Evolutionary conservation across 1,139 yeast genomes (phyloP).

Genomic region (Nakaseomyces uthaithaninus): DNA sequence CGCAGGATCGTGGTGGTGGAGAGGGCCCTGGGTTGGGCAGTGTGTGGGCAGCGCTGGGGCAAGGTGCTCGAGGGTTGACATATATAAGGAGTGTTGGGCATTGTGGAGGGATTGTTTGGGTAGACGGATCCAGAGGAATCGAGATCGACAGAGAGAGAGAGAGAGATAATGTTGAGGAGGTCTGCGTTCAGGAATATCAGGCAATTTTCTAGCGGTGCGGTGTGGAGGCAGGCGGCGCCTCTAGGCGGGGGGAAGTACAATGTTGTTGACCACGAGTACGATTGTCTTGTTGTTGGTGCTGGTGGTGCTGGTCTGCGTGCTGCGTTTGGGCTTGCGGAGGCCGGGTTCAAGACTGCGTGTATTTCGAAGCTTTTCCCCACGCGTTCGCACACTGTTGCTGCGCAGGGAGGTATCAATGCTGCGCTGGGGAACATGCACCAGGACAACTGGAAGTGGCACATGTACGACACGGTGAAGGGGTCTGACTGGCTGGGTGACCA

Average conservation of each 20-base stretch:
- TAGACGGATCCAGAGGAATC: too few species aligned
- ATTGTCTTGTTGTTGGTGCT: slow-evolving; percentile 96
- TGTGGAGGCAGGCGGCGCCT: slow-evolving; percentile 4
- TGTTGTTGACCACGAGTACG: slow-evolving; percentile 93
- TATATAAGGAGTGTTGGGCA: neutral
- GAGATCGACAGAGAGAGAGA: neutral
- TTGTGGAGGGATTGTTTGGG: too few species aligned
- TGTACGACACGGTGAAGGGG: slow-evolving; percentile 98
- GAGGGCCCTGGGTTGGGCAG: too few species aligned
- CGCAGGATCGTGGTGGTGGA: too few species aligned
- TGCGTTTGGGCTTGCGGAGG: slow-evolving; percentile 94
- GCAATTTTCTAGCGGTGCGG: slow-evolving; percentile 2
- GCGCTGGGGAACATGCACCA: slow-evolving; percentile 94
- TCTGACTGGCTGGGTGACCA: slow-evolving; percentile 99
- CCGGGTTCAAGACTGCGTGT: slow-evolving; percentile 97
- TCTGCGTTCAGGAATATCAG: slow-evolving; percentile 2
- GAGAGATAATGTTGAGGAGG: slow-evolving; percentile 6
- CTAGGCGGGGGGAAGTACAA: slow-evolving; percentile 57
- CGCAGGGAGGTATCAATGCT: slow-evolving; percentile 99
- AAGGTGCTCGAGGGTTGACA: too few species aligned
- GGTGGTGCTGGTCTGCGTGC: slow-evolving; percentile 99
- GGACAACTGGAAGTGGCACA: slow-evolving; percentile 99
- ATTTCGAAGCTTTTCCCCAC: slow-evolving; percentile 95
- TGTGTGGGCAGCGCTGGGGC: too few species aligned
- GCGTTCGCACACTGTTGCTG: slow-evolving; percentile 97